Percentiles rank a stretch among this genome's conserved stretches.
Evolutionary conservation across 768 basidiomycete species (phyloP).

Genomic region (Auricularia heimuer): DNA sequence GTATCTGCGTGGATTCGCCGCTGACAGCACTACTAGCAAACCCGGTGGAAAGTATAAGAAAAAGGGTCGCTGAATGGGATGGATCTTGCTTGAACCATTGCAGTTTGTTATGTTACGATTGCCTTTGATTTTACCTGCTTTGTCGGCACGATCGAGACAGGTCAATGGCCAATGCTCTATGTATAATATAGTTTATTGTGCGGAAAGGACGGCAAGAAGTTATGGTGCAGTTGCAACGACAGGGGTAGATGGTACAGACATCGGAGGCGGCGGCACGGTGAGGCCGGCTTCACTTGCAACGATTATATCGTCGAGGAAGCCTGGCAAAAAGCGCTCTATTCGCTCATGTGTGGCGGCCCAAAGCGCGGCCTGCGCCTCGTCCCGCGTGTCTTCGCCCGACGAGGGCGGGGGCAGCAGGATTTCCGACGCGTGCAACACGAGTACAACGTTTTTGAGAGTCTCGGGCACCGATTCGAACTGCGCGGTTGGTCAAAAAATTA

Average conservation of each 20-base stretch:
- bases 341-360: constrained; percentile 83
- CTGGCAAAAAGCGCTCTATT: constrained; percentile 85
- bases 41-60: neutral
- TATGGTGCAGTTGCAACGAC: neutral
- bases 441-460: constrained; percentile 89
- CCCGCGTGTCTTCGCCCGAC: constrained; percentile 34
- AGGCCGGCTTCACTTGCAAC: constrained; percentile 1
- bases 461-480: constrained; percentile 94
- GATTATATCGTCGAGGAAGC: constrained; percentile 70
- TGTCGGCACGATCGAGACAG: too few relatives aligned
- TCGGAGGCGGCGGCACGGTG: neutral
- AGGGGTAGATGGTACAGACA: neutral
- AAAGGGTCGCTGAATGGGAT: neutral
- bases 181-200: neutral
- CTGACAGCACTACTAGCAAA: neutral
- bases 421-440: constrained; percentile 88
- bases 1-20: too few relatives aligned
- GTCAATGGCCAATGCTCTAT: too few relatives aligned
- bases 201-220: neutral
- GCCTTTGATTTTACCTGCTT: too few relatives aligned
- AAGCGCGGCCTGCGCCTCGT: constrained; percentile 54
- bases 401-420: constrained; percentile 64
- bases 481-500: neutral
- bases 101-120: neutral
- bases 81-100: neutral